Evolutionary conservation across 768 basidiomycete species (phyloP).

Genomic region (Mycena filopes): DNA sequence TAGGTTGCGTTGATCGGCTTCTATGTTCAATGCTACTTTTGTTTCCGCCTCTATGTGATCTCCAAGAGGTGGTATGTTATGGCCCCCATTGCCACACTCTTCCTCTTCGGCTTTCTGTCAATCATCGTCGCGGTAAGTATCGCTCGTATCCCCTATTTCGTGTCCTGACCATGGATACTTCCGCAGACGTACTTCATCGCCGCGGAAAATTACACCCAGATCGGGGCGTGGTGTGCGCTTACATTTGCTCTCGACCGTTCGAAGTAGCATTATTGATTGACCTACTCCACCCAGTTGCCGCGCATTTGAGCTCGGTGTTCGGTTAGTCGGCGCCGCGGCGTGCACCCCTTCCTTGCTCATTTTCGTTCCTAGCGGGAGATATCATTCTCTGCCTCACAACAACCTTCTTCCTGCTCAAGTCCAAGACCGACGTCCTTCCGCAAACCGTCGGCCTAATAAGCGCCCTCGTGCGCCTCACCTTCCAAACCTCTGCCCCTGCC

Average conservation of each 20-base stretch:
- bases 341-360: not conserved
- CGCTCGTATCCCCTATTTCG: not conserved
- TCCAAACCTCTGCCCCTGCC: constrained; percentile 44
- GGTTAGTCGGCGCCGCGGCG: constrained; percentile 26
- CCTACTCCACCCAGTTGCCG: constrained; percentile 37
- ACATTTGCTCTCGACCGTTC: not conserved
- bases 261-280: not conserved
- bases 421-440: constrained; percentile 41
- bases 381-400: constrained; percentile 38
- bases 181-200: constrained; percentile 43
- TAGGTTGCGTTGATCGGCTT: constrained; percentile 44
- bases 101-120: constrained; percentile 42
- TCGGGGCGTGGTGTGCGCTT: constrained; percentile 43
- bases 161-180: too few species aligned
- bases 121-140: constrained; percentile 40
- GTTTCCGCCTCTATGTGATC: constrained; percentile 43
- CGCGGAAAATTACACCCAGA: constrained; percentile 21
- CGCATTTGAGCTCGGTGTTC: constrained; percentile 41
- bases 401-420: constrained; percentile 41
- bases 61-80: constrained; percentile 39
- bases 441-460: constrained; percentile 43
- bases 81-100: constrained; percentile 34
- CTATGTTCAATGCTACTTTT: constrained; percentile 47
- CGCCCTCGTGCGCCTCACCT: constrained; percentile 45
- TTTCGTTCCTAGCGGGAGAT: constrained; percentile 39